Base-by-base conservation (phyloP, 495 filamentous ascomycete species). In the Melanomma pulvis-pyrius region DNA sequence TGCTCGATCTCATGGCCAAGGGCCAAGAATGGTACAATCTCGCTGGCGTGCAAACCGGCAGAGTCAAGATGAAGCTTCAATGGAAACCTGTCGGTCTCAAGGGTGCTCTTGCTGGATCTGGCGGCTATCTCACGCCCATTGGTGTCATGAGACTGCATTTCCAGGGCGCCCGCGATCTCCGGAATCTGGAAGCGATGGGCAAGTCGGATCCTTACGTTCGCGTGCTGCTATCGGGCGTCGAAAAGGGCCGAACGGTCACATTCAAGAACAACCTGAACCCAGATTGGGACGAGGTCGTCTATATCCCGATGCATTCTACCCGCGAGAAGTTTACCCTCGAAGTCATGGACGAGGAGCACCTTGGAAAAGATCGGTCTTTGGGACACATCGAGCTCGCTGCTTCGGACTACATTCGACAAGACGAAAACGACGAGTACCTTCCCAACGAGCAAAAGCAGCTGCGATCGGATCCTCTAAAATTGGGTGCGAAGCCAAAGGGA, bases 1-100 rank as follows among this genome's bases (percentile, higher is more conserved):
- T 99, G 87, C 77, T 97, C 17, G 90, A 93, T 61, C 82, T 92
- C 77, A 93, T 92, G 87, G 86, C 86, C 57, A 96, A 96, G 77
- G 94, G 94, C 26, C 89, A 94, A 65, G 91, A 97, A 66, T 99
- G 94, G 94, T 98, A 93, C 81, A 90, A 92, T 58, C 84, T 99
- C 26, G 82, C 88, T 61, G 90, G 90, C 2, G 87, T 83, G 44
- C 92, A 92, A 76, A 87, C 85, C 21, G 94, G 96, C 21, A 88
- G 92, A 59, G 91, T 84, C 39, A 97, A 98, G 78, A 83, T 98
- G 84, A 87, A 82, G 69, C 81, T 94, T 22, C 86, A 97, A 65
- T 99, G 94, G 94, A 96, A 96, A 77, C 96, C 94, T 15, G 92
- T 99, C 26, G 87, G 88, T 15, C 78, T 99, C 29, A 86, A 89